phyloP scores from a whole-genome alignment of 306 rosid species.

The Rosa persica region DNA sequence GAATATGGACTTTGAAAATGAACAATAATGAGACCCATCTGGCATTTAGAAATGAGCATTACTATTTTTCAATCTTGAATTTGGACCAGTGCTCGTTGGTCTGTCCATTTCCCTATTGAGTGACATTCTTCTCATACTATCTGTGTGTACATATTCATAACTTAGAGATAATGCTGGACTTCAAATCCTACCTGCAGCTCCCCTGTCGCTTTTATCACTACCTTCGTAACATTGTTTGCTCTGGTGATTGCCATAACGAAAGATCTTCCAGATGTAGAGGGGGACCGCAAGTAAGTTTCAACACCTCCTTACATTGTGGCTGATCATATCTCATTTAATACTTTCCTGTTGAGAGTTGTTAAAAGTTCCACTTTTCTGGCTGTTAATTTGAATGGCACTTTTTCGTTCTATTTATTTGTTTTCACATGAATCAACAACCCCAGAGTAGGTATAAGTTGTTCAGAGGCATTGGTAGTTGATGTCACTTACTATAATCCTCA shows the following conservation, averaged over 20 bases:
- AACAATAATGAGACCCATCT: background rate
- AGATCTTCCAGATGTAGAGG: constrained; percentile 98
- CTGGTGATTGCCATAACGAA: constrained; percentile 95
- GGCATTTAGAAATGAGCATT: background rate
- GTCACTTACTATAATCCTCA: background rate
- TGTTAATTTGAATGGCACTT: background rate
- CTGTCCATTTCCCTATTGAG: background rate
- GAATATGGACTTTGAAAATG: background rate
- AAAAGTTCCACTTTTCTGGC: background rate
- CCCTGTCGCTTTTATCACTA: constrained; percentile 87
- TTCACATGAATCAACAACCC: background rate
- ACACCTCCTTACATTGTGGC: constrained; percentile 16
- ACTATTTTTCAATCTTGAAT: background rate
- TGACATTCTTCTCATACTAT: background rate
- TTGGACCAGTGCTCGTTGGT: background rate
- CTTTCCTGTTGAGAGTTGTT: background rate
- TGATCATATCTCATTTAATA: constrained; percentile 13
- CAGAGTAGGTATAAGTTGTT: background rate
- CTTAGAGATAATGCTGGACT: constrained; percentile 19
- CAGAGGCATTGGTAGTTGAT: background rate
- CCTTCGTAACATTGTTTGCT: constrained; percentile 89
- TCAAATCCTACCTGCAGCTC: constrained; percentile 61
- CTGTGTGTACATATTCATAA: background rate
- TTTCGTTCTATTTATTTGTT: background rate
- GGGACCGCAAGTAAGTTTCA: constrained; percentile 82